Percentiles rank a stretch among this genome's conserved stretches.
These are phyloP conservation scores for Neonectria magnoliae DNA, from an alignment of 2,329 filamentous ascomycete genomes.

Conservation along the genomic window DNA sequence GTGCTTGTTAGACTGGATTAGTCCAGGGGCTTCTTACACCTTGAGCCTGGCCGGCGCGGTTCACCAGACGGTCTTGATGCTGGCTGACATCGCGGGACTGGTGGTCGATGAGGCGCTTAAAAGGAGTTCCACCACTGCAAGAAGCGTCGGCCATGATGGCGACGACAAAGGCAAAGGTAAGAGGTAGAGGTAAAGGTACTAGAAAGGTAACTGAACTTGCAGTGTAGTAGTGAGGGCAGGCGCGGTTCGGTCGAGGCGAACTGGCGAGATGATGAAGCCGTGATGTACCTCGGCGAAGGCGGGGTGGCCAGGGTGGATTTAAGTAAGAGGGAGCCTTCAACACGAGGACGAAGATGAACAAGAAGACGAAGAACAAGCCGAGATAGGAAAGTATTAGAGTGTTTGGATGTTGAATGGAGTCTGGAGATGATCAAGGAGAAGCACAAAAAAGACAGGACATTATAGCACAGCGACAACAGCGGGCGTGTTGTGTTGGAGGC, in stretches of 20 bases:
- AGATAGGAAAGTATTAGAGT: neutral
- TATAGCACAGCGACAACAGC: neutral
- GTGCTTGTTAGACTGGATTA: neutral
- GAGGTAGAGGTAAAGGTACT: neutral
- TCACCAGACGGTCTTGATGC: constrained; percentile 53
- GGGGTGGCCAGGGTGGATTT: constrained; percentile 13
- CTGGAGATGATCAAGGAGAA: neutral
- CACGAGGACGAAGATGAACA: neutral
- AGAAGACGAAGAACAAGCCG: neutral
- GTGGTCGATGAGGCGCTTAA: constrained; percentile 55
- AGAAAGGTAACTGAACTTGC: neutral
- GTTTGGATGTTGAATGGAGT: neutral
- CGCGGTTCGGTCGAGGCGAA: neutral
- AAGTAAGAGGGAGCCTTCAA: neutral
- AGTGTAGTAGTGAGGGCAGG: neutral
- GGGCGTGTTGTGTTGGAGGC: neutral
- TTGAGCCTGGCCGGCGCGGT: constrained; percentile 43
- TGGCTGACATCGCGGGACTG: constrained; percentile 54
- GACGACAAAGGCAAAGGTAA: neutral
- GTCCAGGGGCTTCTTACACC: constrained; percentile 41
- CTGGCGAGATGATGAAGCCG: constrained; percentile 9
- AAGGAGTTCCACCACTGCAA: constrained; percentile 55
- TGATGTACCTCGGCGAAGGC: constrained; percentile 32
- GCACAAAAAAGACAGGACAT: neutral
- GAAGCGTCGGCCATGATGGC: constrained; percentile 53